Base-by-base conservation (phyloP, 768 basidiomycete genomes). In the Mycena chlorophos region DNA sequence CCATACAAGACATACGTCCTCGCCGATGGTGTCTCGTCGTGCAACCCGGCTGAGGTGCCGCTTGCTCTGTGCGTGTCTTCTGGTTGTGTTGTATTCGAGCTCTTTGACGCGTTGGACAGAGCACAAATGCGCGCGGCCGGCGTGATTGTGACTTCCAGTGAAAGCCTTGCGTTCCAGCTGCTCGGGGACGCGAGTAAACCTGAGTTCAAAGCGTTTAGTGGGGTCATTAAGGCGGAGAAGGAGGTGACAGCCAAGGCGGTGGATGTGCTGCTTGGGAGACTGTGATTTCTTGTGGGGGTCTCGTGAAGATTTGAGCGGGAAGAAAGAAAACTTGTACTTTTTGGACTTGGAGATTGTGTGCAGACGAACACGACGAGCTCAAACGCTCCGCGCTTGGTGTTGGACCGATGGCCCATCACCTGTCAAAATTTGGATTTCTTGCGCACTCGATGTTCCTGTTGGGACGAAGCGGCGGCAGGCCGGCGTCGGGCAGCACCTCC, bases 21-120 rank as follows among this genome's bases (percentile, higher is more conserved):
- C 22, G 91, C 89, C 1, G 94, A 97, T 65, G 92, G 86, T 16
- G 86, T 95, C 16, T 92, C 90, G 2, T 89, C 87, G 27, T 86
- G 82, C 61, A 91, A 94, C 71, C 76, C 78, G 45, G 87, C 87
- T 58, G 94, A 97, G 68, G 78, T 94, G 0, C 84, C 87, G 14
- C 73, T 87, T 60, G 91, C 93, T 0, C 73, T 94, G 31, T 84
- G 79, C 5, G 30, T 31, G 8, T 34, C 17, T n/a, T n/a, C n/a
- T n/a, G 37, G 28, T 51, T 30, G 12, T 19, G 8, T 31, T 2
- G 46, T 28, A 27, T 30, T 28, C n/a, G 6, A 20, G 0, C 28
- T 20, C 39, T 23, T 45, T 38, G 42, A 22, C 37, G 25, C 2
- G 3, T 16, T 25, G 4, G 47, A 34, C 40, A 62, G 60, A 28